phyloP scores from a whole-genome alignment of 2,329 filamentous ascomycete species.

The Botrytis elliptica region DNA sequence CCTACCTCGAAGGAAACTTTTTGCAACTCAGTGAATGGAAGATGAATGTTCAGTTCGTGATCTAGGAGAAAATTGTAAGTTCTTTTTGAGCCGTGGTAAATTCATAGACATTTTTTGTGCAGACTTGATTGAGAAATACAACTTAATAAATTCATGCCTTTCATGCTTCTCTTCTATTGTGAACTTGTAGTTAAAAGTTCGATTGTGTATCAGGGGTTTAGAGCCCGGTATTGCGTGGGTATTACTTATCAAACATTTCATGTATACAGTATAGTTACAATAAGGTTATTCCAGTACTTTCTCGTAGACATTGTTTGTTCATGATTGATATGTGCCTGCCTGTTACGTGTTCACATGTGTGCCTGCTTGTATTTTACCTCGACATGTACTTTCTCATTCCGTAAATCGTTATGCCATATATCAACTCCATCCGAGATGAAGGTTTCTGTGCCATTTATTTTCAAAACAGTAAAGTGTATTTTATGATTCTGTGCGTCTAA shows the following conservation, averaged over 20 bases:
- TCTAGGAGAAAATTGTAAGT: background rate
- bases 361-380: background rate
- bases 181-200: no score
- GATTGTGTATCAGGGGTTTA: no score
- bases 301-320: no score
- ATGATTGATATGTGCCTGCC: background rate
- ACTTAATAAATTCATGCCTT: no score
- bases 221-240: no score
- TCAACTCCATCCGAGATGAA: background rate
- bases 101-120: background rate
- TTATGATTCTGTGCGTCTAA: accelerated
- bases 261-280: background rate
- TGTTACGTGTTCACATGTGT: background rate
- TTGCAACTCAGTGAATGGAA: no score
- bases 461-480: no score
- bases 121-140: no score
- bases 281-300: background rate
- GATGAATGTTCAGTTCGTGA: background rate
- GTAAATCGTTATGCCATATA: background rate
- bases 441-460: background rate
- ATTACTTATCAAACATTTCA: background rate
- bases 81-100: no score
- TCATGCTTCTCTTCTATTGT: background rate
- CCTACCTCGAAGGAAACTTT: no score
- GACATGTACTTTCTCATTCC: background rate